Evolutionary conservation across 805 yeast genomes (phyloP).

Genomic region (Tetrapisispora iriomotensis): DNA sequence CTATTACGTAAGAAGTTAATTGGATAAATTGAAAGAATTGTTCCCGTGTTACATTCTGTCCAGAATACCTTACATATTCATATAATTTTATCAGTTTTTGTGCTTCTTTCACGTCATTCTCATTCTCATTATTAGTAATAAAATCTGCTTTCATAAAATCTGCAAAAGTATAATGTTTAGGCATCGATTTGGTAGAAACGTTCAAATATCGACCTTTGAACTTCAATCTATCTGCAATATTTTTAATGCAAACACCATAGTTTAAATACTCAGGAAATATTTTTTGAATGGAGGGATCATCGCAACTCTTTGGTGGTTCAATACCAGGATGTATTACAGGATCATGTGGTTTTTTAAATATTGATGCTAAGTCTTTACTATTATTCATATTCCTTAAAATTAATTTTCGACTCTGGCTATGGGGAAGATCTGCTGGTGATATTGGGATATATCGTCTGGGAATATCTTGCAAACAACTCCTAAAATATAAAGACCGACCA

Average conservation of each 20-base stretch:
- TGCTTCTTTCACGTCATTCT: constrained; percentile 11
- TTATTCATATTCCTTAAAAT: constrained; percentile 34
- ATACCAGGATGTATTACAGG: constrained; percentile 44
- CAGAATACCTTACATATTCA: constrained; percentile 62
- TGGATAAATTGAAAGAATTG: constrained; percentile 55
- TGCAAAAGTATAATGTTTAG: constrained; percentile 19
- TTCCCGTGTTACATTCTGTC: constrained; percentile 44
- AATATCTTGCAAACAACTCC: constrained; percentile 58
- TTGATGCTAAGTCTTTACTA: constrained; percentile 33
- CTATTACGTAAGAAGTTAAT: constrained; percentile 29
- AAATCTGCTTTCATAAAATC: constrained; percentile 18
- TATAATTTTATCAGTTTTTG: constrained; percentile 41
- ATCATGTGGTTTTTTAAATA: constrained; percentile 35
- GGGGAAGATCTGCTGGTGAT: constrained; percentile 49
- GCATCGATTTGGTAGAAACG: constrained; percentile 23
- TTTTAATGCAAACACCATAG: constrained; percentile 48
- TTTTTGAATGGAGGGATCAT: constrained; percentile 23
- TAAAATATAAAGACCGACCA: constrained; percentile 47
- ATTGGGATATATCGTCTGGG: constrained; percentile 72
- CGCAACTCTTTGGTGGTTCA: constrained; percentile 34
- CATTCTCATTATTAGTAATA: constrained; percentile 8
- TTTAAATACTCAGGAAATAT: constrained; percentile 32
- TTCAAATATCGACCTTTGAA: constrained; percentile 36
- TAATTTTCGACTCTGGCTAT: constrained; percentile 30
- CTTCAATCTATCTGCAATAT: constrained; percentile 49